These are phyloP conservation scores for Pleodorina starrii DNA, from an alignment of 139 green algal species.

Conservation along the genomic window DNA sequence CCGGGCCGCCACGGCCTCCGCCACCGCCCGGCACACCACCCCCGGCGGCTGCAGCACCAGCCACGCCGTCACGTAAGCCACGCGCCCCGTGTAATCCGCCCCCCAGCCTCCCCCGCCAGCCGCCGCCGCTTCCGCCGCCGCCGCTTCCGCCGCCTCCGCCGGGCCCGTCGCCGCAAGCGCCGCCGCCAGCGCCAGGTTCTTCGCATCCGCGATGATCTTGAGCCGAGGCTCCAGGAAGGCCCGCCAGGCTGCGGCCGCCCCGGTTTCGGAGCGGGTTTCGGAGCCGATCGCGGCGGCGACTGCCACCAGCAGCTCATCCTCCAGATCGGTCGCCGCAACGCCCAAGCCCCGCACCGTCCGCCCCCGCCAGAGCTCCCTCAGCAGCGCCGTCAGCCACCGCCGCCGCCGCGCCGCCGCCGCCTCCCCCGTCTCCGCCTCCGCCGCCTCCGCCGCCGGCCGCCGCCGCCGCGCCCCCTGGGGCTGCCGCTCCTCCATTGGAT, in stretches of 20 bases:
- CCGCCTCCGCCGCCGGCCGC: no score
- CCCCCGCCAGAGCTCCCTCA: not conserved
- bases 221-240: not conserved
- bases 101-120: not conserved
- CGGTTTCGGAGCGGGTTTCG: no score
- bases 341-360: not conserved
- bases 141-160: not conserved
- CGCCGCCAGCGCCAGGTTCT: not conserved
- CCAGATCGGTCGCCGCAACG: not conserved
- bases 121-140: not conserved
- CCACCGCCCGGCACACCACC: slow-evolving; percentile 2
- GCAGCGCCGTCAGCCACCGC: not conserved
- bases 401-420: not conserved
- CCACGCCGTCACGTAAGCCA: not conserved
- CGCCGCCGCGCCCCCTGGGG: not conserved
- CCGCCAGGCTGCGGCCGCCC: no score
- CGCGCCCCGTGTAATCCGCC: not conserved
- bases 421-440: not conserved
- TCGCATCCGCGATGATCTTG: not conserved
- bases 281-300: not conserved
- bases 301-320: slow-evolving; percentile 5
- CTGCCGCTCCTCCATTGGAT: no score
- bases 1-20: not conserved
- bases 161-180: not conserved
- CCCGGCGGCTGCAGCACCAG: slow-evolving; percentile 8